phyloP scores from a whole-genome alignment of 2,329 filamentous ascomycete species.

The Paraconiothyrium sp. region DNA sequence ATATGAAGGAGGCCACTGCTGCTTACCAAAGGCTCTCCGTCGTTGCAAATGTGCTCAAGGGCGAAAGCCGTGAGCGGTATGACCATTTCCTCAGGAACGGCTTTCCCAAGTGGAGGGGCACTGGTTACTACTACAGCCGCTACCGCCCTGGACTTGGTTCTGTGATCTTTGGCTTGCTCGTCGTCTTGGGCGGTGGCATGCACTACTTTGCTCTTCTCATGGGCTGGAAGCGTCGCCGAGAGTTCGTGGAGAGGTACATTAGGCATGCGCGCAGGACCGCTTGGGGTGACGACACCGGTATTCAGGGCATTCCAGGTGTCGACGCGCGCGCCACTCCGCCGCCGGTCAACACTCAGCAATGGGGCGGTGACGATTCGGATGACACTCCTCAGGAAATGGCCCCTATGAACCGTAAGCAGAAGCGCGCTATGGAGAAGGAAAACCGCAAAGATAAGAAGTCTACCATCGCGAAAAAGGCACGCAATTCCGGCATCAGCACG shows the following conservation, averaged over 20 bases:
- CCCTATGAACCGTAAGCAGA: conserved; percentile 79
- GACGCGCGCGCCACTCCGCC: conserved; percentile 52
- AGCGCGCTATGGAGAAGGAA: conserved; percentile 87
- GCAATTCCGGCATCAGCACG: conserved; percentile 63
- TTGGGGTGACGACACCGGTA: conserved; percentile 83
- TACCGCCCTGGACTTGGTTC: conserved; percentile 91
- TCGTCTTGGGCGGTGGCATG: conserved; percentile 82
- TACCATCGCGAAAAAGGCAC: conserved; percentile 65
- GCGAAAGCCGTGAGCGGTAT: conserved; percentile 83
- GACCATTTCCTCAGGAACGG: conserved; percentile 93
- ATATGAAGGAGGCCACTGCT: conserved; percentile 82
- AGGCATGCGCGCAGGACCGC: conserved; percentile 86
- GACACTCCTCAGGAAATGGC: conserved; percentile 64
- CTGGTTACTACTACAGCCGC: conserved; percentile 96
- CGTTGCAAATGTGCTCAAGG: conserved; percentile 85
- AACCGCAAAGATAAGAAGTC: conserved; percentile 69
- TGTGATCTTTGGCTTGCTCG: conserved; percentile 81
- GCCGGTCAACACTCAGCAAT: conserved; percentile 41
- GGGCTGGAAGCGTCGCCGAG: conserved; percentile 86
- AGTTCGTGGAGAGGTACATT: conserved; percentile 93
- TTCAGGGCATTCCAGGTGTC: conserved; percentile 71
- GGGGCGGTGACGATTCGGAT: conserved; percentile 42
- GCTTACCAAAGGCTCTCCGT: conserved; percentile 85
- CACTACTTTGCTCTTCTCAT: conserved; percentile 89
- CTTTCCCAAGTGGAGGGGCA: conserved; percentile 96